phyloP scores from a whole-genome alignment of 345 rosid species.

The Populus pruinosa region DNA sequence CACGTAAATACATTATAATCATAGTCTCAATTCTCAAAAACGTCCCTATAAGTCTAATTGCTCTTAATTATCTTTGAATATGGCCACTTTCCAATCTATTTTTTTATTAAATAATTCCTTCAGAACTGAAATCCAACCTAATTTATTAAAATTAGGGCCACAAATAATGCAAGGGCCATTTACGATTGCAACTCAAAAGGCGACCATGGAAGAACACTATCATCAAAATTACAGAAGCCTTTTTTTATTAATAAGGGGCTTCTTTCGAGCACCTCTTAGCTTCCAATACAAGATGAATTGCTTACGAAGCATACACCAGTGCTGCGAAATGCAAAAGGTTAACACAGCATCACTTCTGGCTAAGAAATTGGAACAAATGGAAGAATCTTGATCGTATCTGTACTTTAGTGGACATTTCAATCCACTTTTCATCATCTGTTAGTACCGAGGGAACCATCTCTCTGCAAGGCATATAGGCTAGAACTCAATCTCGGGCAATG shows the following conservation, averaged over 20 bases:
- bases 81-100: too few relatives aligned
- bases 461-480: background rate
- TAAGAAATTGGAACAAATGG: conserved; percentile 3
- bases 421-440: conserved; percentile 7
- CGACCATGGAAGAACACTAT: background rate
- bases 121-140: too few relatives aligned
- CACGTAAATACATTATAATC: too few relatives aligned
- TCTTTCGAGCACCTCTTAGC: background rate
- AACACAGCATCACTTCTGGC: background rate
- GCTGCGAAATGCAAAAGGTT: background rate
- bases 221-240: background rate
- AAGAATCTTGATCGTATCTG: conserved; percentile 14
- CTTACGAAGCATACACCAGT: conserved; percentile 5
- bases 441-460: background rate
- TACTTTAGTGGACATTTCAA: background rate
- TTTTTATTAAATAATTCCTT: too few relatives aligned
- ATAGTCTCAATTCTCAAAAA: too few relatives aligned
- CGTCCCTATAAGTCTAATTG: too few relatives aligned
- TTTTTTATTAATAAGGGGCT: background rate
- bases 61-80: too few relatives aligned
- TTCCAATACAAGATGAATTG: conserved; percentile 2
- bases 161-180: background rate
- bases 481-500: conserved; percentile 50
- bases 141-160: too few relatives aligned
- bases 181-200: background rate